Evolutionary conservation across 2,329 filamentous ascomycete species (phyloP).

Genomic region (Arthrobotrys conoides): DNA sequence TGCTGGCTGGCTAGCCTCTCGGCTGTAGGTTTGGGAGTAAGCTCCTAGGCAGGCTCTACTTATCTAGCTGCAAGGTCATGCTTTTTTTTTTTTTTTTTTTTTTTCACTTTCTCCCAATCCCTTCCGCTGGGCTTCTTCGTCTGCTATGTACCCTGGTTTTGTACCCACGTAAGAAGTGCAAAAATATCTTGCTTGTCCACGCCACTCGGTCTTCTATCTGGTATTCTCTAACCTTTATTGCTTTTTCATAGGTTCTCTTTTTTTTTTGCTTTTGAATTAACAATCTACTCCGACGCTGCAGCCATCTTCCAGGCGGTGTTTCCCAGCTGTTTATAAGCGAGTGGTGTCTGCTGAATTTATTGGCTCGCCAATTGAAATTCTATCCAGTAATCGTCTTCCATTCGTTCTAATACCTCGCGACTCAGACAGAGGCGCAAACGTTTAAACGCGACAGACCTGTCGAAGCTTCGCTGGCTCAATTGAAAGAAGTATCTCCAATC

Average conservation of each 20-base stretch:
- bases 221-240: constrained; percentile 22
- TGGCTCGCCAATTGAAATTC: constrained; percentile 56
- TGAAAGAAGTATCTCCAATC: constrained; percentile 45
- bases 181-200: constrained; percentile 54
- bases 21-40: constrained; percentile 9
- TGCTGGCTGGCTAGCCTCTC: too few relatives aligned
- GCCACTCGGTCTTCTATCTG: constrained; percentile 24
- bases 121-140: constrained; percentile 26
- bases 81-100: constrained; percentile 54
- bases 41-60: constrained; percentile 42
- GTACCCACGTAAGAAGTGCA: constrained; percentile 50
- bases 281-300: not conserved
- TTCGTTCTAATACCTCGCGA: constrained; percentile 55
- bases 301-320: constrained; percentile 22
- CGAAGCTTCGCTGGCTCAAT: constrained; percentile 14
- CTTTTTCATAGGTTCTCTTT: constrained; percentile 22
- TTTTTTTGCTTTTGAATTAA: constrained; percentile 30
- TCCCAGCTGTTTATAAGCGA: constrained; percentile 61
- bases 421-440: constrained; percentile 24
- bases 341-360: constrained; percentile 58
- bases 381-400: constrained; percentile 59
- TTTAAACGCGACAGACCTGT: constrained; percentile 50
- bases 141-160: constrained; percentile 12
- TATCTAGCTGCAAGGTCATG: constrained; percentile 47
- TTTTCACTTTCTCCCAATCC: constrained; percentile 11